Conservation (phyloP, 1,284 basidiomycete genomes). For the Ceratobasidium sp. region DNA sequence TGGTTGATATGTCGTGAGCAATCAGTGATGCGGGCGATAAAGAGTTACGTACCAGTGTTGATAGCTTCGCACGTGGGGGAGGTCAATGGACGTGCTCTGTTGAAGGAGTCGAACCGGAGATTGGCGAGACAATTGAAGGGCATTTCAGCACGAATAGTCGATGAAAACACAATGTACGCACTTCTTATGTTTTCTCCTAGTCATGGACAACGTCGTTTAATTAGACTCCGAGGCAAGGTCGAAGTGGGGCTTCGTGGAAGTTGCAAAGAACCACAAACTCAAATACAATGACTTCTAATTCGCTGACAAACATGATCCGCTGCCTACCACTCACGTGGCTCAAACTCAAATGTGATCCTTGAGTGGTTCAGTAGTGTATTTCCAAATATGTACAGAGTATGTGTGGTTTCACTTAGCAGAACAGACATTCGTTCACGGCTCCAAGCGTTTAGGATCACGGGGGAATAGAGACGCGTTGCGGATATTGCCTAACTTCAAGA, state of each 20-base stretch:
- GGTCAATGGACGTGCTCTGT: too few relatives aligned
- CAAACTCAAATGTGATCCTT: too few relatives aligned
- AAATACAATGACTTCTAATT: constrained; percentile 38
- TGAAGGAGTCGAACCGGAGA: too few relatives aligned
- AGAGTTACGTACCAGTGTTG: too few relatives aligned
- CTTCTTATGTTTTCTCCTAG: constrained; percentile 32
- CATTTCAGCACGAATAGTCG: too few relatives aligned
- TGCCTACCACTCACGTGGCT: too few relatives aligned
- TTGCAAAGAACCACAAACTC: not conserved
- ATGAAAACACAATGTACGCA: not conserved
- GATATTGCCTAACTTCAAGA: constrained; percentile 96
- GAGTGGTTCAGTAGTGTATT: constrained; percentile 2
- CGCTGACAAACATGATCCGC: constrained; percentile 39
- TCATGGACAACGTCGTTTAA: constrained; percentile 13
- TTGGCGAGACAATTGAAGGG: too few relatives aligned
- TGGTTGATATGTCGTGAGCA: too few relatives aligned
- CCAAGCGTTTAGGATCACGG: constrained; percentile 80
- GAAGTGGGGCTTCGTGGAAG: constrained; percentile 10
- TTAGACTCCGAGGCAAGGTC: not conserved
- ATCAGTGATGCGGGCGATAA: too few relatives aligned
- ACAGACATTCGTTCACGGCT: constrained; percentile 51
- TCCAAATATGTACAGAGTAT: constrained; percentile 5
- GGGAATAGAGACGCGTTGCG: constrained; percentile 95
- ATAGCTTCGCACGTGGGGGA: too few relatives aligned
- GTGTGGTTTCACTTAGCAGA: constrained; percentile 1